Evolutionary conservation across 768 basidiomycete genomes (phyloP).

Genomic region (Amanita fuliginea): DNA sequence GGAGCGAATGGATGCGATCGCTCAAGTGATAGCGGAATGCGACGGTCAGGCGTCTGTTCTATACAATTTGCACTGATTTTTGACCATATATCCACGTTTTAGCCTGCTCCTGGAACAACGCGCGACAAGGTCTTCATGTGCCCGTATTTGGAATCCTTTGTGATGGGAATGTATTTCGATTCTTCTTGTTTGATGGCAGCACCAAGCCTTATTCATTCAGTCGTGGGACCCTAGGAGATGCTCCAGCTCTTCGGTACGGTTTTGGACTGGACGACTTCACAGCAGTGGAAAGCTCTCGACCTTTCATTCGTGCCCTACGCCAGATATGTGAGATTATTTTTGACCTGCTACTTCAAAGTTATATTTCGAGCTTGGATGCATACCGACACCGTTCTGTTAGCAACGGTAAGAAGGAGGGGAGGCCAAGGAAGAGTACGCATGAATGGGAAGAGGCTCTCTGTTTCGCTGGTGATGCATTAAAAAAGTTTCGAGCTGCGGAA

Average conservation of each 20-base stretch:
- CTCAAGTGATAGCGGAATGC: too few species aligned
- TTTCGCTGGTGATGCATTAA: not conserved
- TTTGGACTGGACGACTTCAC: conserved; percentile 7
- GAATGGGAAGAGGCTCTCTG: not conserved
- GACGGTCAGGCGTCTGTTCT: too few species aligned
- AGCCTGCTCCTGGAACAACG: too few species aligned
- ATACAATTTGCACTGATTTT: too few species aligned
- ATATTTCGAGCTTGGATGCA: conserved; percentile 7
- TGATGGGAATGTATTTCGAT: conserved; percentile 10
- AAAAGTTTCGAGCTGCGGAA: conserved; percentile 5
- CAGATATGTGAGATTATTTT: conserved; percentile 12
- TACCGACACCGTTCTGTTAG: conserved; percentile 7
- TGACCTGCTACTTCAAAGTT: conserved; percentile 8
- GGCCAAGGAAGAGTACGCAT: not conserved
- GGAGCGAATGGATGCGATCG: conserved; percentile 5
- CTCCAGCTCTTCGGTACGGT: not conserved
- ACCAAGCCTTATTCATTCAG: conserved; percentile 1
- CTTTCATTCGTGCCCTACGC: conserved; percentile 8
- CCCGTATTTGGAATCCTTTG: conserved; percentile 10
- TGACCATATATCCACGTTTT: too few species aligned
- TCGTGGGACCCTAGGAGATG: not conserved
- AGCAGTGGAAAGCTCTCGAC: conserved; percentile 2
- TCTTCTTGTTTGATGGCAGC: conserved; percentile 7
- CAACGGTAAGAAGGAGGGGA: conserved; percentile 1
- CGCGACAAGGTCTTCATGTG: too few species aligned